Percentiles rank a stretch among this genome's conserved stretches.
Evolutionary conservation across 192 early-diverging fungal genomes (phyloP).

Genomic region (Obelidium mucronatum): DNA sequence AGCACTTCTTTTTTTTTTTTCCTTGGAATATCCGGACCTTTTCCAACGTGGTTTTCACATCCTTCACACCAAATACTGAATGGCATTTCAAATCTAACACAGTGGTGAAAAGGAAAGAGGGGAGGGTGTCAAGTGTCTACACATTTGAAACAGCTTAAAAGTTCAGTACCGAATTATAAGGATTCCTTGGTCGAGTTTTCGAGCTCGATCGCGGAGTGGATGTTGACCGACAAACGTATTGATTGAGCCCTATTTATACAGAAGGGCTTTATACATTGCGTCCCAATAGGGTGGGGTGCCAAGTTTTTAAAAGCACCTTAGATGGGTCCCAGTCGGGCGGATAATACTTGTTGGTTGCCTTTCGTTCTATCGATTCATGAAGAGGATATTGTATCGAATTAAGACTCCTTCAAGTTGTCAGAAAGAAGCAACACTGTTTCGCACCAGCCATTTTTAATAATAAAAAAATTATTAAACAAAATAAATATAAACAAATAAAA

Average conservation of each 20-base stretch:
- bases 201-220: conserved; percentile 83
- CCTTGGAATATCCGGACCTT: conserved; percentile 56
- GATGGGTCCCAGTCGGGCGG: conserved; percentile 92
- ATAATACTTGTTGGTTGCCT: conserved; percentile 62
- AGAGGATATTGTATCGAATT: too few species aligned
- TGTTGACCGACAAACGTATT: conserved; percentile 90
- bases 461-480: too few species aligned
- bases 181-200: conserved; percentile 90
- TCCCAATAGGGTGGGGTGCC: not conserved
- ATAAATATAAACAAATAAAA: too few species aligned
- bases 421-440: too few species aligned
- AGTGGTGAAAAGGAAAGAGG: not conserved
- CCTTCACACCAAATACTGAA: conserved; percentile 90
- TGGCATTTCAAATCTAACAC: conserved; percentile 80
- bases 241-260: conserved; percentile 70
- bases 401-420: too few species aligned
- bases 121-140: not conserved
- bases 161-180: conserved; percentile 73
- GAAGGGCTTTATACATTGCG: not conserved
- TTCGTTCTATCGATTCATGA: conserved; percentile 35
- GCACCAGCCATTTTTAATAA: too few species aligned
- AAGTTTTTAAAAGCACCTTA: conserved; percentile 57
- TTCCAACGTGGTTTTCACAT: conserved; percentile 86
- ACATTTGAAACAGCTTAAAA: not conserved
- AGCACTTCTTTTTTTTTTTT: too few species aligned